phyloP scores from a whole-genome alignment of 2,329 filamentous ascomycete genomes.

The Colletotrichum sp. region DNA sequence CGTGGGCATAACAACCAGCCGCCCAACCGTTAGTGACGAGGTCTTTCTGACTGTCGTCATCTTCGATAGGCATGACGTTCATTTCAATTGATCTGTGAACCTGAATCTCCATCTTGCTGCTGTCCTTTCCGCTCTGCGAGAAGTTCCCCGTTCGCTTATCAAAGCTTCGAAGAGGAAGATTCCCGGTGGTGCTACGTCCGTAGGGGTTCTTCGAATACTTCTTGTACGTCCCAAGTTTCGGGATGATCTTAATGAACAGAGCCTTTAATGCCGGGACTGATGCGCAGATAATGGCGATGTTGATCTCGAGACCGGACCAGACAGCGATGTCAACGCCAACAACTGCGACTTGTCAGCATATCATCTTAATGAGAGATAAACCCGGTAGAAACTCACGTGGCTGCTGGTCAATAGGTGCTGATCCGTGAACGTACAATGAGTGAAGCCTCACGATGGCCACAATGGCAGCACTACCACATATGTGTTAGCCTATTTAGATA shows the following conservation, averaged over 20 bases:
- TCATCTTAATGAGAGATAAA: no score
- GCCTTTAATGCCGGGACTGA: constrained; percentile 38
- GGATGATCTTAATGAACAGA: constrained; percentile 29
- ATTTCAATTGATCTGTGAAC: not conserved
- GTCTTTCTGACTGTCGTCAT: not conserved
- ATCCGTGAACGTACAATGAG: not conserved
- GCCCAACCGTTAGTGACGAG: not conserved
- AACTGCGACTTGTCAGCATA: no score
- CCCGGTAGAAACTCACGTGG: not conserved
- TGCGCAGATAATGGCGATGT: constrained; percentile 37
- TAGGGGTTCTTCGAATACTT: not conserved
- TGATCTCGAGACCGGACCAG: constrained; percentile 37
- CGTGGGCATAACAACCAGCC: not conserved
- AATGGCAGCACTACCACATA: not conserved
- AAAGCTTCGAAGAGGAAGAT: not conserved
- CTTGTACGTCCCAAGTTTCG: constrained; percentile 1
- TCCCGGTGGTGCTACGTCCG: not conserved
- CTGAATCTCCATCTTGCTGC: not conserved
- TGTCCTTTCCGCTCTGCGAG: not conserved
- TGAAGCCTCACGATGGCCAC: not conserved
- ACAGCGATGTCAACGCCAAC: not conserved
- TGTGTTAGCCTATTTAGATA: not conserved
- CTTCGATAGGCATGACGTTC: not conserved
- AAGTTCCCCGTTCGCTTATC: not conserved
- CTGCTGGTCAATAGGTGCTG: not conserved